phyloP scores from a whole-genome alignment of 257 asterid species.

The Agastache rugosa region DNA sequence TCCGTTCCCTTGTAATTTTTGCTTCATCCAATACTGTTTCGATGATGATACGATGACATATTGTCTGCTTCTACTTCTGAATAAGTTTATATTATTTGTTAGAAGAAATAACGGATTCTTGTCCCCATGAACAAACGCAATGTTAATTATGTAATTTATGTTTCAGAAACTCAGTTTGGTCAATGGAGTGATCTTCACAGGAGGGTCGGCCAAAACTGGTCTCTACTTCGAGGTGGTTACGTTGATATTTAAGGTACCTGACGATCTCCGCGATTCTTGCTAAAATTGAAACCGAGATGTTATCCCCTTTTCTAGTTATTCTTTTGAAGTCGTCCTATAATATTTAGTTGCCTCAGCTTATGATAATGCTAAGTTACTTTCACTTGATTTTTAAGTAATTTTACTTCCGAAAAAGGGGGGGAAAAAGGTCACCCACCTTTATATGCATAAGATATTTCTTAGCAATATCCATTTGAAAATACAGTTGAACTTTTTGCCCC shows the following conservation, averaged over 20 bases:
- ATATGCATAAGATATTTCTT: not conserved
- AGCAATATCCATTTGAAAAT: not conserved
- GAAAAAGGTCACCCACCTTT: not conserved
- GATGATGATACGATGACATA: constrained; percentile 12
- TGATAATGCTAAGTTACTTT: not conserved
- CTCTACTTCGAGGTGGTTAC: constrained; percentile 65
- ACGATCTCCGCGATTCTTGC: constrained; percentile 15
- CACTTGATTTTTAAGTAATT: constrained; percentile 19
- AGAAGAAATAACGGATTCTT: constrained; percentile 6
- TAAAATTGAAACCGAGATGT: constrained; percentile 7
- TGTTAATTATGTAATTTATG: constrained; percentile 28
- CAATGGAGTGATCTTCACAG: constrained; percentile 90
- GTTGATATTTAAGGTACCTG: constrained; percentile 72
- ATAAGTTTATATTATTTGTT: not conserved
- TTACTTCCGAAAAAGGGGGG: not conserved
- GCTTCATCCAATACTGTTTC: constrained; percentile 10
- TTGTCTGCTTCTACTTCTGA: constrained; percentile 3
- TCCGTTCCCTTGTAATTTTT: constrained; percentile 27
- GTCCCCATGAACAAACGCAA: constrained; percentile 21
- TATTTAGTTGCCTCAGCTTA: constrained; percentile 4
- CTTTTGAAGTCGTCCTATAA: not conserved
- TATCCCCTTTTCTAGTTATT: not conserved
- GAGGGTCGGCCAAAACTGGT: constrained; percentile 81
- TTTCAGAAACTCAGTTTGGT: constrained; percentile 89
- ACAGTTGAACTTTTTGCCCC: not conserved